These are phyloP conservation scores for Zygnema cylindricum DNA, from an alignment of 139 green algal species.

Conservation along the genomic window DNA sequence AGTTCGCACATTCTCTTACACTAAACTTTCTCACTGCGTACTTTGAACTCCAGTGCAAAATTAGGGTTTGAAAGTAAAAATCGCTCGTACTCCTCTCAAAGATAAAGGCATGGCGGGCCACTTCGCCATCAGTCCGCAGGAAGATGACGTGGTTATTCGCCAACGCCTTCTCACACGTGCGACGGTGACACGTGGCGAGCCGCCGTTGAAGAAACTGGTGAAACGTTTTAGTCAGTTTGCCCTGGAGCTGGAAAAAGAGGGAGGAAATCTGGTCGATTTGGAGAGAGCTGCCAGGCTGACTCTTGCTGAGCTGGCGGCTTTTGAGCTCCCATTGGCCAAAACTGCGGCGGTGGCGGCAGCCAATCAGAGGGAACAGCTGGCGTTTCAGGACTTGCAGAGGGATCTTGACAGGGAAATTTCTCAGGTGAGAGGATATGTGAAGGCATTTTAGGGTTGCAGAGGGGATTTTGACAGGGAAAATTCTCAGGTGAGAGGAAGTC, in stretches of 20 bases:
- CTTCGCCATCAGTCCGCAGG: slow-evolving; percentile 24
- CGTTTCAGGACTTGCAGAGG: slow-evolving; percentile 13
- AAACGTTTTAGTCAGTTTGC: slow-evolving; percentile 60
- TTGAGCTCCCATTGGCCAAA: slow-evolving; percentile 58
- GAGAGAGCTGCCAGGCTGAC: slow-evolving; percentile 42
- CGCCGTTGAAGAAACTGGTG: slow-evolving; percentile 67
- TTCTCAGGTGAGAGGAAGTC: too few species aligned
- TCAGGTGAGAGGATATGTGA: too few species aligned
- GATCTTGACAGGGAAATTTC: background rate
- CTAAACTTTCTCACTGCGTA: too few species aligned
- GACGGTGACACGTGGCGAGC: slow-evolving; percentile 60
- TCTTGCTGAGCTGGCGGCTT: slow-evolving; percentile 56
- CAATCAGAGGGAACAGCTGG: slow-evolving; percentile 65
- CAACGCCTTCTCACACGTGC: slow-evolving; percentile 66
- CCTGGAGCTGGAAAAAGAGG: background rate
- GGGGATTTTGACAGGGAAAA: background rate
- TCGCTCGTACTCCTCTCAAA: too few species aligned
- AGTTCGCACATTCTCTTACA: too few species aligned
- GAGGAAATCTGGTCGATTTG: slow-evolving; percentile 8
- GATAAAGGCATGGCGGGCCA: slow-evolving; percentile 55
- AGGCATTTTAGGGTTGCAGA: background rate
- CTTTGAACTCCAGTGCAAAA: too few species aligned
- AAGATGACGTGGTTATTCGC: slow-evolving; percentile 70
- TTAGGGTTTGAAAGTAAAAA: too few species aligned
- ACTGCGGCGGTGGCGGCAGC: slow-evolving; percentile 57